Base-by-base conservation (phyloP, 768 basidiomycete species). In the Tubosaeta sp. region DNA sequence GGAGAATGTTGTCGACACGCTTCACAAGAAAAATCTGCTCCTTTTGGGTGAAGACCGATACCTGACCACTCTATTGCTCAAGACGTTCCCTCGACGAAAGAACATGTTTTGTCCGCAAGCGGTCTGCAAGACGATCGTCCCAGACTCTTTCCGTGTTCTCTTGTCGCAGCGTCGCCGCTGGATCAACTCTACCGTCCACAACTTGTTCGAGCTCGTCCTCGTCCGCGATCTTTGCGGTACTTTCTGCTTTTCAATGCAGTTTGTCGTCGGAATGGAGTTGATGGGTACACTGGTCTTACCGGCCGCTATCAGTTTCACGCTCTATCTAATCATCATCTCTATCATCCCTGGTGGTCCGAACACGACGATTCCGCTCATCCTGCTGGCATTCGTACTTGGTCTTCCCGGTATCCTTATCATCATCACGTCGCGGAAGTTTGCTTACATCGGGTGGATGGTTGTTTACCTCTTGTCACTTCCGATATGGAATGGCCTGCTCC, bases 191-290 rank as follows among this genome's bases (percentile, higher is more conserved):
- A 99, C 95, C 0, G 86, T 98, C 35, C 97, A 99, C 75, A 99
- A 99, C 64, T 76, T 98, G 39, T 87, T 89, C n/a, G 95, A 98
- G 67, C 77, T 99, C 52, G 72, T 98, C 31, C 79, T 97, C 46
- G 95, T 99, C 25, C 85, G 95, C 22, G 97, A 99, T 70, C 83
- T 98, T n/a, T 99, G 95, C 60, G 97, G 97, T 43, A 97, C 95
- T 3, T 99, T 98, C 85, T 99, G 97, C 76, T 98, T 99, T 82
- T 95, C 92, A 11, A 97, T 97, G 95, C 95, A 97, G 76, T 97
- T 97, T 65, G 93, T 97, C 59, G 92, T 95, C 33, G 94, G 88
- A 67, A 99, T 99, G 95, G 97, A 99, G 67, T 77, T 99, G 57
- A 84, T 90, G 55, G 95, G 95, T 66, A 98, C 97, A 3, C 80